phyloP scores from a whole-genome alignment of 2,329 filamentous ascomycete genomes.

The Drechslerella coelobrocha region DNA sequence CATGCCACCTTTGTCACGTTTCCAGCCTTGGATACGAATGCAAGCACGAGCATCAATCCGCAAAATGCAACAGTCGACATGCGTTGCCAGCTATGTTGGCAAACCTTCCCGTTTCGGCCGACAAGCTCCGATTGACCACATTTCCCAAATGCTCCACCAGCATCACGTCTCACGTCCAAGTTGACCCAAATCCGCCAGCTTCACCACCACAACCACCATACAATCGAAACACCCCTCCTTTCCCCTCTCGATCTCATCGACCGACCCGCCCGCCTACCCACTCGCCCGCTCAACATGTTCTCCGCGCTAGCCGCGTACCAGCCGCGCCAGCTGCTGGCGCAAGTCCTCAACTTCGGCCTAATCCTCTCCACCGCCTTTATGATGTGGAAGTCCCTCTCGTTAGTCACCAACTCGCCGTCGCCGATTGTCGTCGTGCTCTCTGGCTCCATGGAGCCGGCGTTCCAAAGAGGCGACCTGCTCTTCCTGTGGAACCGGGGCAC shows the following conservation, averaged over 20 bases:
- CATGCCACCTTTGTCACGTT: no score
- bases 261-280: slow-evolving; percentile 2
- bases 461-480: slow-evolving; percentile 77
- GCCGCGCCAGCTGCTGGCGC: slow-evolving; percentile 79
- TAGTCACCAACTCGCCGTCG: slow-evolving; percentile 75
- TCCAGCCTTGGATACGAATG: no score
- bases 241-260: not conserved
- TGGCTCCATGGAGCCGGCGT: slow-evolving; percentile 83
- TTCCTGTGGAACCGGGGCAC: slow-evolving; percentile 78
- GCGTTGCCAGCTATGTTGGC: slow-evolving; percentile 6
- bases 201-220: not conserved
- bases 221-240: not conserved
- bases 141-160: slow-evolving; percentile 22
- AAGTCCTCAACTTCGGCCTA: slow-evolving; percentile 88
- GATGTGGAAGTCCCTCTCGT: slow-evolving; percentile 90
- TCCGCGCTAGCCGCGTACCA: slow-evolving; percentile 70
- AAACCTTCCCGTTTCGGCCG: slow-evolving; percentile 26
- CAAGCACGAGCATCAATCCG: not conserved
- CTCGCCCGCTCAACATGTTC: slow-evolving; percentile 64
- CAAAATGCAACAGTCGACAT: slow-evolving; percentile 19
- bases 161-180: slow-evolving; percentile 10
- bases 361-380: slow-evolving; percentile 92
- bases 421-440: slow-evolving; percentile 85
- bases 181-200: not conserved
- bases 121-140: slow-evolving; percentile 28